Evolutionary conservation across 2,329 filamentous ascomycete species (phyloP), one percentile per base, ranked within the genome.

Genomic region (Hypomyces perniciosus): DNA sequence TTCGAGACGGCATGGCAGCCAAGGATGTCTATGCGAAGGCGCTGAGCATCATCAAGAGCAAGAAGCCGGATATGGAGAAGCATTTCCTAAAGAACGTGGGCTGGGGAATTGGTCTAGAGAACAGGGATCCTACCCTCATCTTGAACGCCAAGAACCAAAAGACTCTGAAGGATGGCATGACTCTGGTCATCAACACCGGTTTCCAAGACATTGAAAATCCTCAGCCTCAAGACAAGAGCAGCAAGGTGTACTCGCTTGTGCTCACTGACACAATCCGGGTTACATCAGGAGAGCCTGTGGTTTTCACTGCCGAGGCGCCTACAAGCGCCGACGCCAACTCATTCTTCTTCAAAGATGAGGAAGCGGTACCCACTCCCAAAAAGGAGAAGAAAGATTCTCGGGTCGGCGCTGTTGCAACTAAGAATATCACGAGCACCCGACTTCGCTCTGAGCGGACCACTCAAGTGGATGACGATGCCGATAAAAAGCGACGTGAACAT

Each of bases 281-380:
- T 45, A 88, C 86, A 8, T 76, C 81, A 5, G 73, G 73, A n/a
- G 90, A 95, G 46, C 81, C 86, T 1, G 85, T 90, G 31, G 84
- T 96, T 29, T 97, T 99, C 71, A 99, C 93, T 13, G 90, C 90
- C 53, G 91, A 96, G 65, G 91, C 92, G 0, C 85, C 91, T 2
- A 88, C 88, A 29, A 92, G 96, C 63, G 82, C 95, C 53, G 93
- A 97, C 62, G 90, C 90, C 4, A 92, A 92, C 37, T 96, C 92
- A 0, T 99, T 99, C 76, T 97, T 96, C 72, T 99, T 99, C 76
- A 95, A 96, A 65, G 92, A 97, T 59, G 90, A 95, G 64, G 88
- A 95, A 59, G 83, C 89, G 56, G 84, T 90, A 67, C 87, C 88
- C 31, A 80, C 87, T 8, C 87, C 89, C n/a, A 95, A 93, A 59